Base-by-base conservation (phyloP, 139 green algal genomes). In the Chlorella sp. region DNA sequence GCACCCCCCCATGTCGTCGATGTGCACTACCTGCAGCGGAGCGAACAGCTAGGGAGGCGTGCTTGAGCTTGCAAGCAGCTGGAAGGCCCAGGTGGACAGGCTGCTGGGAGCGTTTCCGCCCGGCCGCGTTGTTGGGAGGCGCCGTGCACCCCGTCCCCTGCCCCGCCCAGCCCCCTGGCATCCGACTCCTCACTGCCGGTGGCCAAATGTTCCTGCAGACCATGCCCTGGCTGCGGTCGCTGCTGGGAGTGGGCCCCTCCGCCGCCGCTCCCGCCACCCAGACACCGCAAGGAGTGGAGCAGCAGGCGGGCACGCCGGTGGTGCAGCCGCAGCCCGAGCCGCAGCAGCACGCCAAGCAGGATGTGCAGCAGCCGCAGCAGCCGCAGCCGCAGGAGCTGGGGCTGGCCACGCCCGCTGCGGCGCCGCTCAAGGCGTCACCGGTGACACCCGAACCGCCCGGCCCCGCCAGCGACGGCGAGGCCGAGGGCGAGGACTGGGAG, bases 161-260 rank as follows among this genome's bases (percentile, higher is more conserved):
- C 4, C n/a, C 30, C 1, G 16, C 38, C 12, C 36, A 3, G 15
- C 25, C 20, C 28, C 68, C 32, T 18, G 0, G 1, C 36, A 21
- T 36, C 15, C 11, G 1, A 34, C 34, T 0, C 7, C 39, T 2
- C 7, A 16, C 11, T 28, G 0, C 5, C 28, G 25, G 5, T 39
- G 0, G 21, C 16, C 39, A 62, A 15, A 17, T 41, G 18, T 12
- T 0, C 28, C 0, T 3, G 32, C 26, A 38, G 70, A 25, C 26
- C 39, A 78, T 78, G 70, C 39, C 39, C 26, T 78, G 70, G 70
- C 44, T 64, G 38, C 26, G 73, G 26, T 34, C 73, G n/a, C 73
- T 63, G 47, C 38, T 39, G 71, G 39, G 70, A 23, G 39, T 39
- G 36, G 39, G 38, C 39, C 21, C 38, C 39, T 17, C 38, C 34